Conservation (phyloP, 1,139 yeast genomes). For the Arxiozyma telluris region DNA sequence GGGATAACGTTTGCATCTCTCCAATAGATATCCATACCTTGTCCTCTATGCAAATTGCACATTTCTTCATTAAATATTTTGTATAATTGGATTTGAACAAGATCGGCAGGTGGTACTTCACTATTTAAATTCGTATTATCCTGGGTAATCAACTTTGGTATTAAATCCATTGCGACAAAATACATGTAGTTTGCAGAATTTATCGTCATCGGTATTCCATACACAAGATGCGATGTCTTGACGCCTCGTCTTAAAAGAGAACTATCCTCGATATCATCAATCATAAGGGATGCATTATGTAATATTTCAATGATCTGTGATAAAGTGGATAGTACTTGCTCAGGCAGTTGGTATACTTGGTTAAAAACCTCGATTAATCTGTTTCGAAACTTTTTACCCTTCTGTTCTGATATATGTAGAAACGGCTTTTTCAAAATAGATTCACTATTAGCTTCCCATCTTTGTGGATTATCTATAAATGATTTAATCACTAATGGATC, state of each 20-base stretch:
- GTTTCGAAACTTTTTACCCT: constrained; percentile 51
- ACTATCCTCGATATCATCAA: constrained; percentile 83
- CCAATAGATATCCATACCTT: constrained; percentile 84
- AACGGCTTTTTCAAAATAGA: constrained; percentile 35
- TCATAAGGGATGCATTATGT: constrained; percentile 57
- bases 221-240: constrained; percentile 69
- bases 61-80: constrained; percentile 55
- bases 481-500: constrained; percentile 7
- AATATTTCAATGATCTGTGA: constrained; percentile 44
- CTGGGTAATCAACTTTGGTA: constrained; percentile 13
- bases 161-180: constrained; percentile 50
- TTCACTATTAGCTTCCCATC: constrained; percentile 20
- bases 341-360: constrained; percentile 36
- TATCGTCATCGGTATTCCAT: constrained; percentile 69
- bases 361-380: constrained; percentile 45
- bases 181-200: constrained; percentile 79
- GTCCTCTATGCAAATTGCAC: constrained; percentile 77
- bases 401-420: constrained; percentile 39
- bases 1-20: constrained; percentile 58
- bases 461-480: constrained; percentile 13
- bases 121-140: constrained; percentile 1
- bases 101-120: not conserved
- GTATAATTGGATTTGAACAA: constrained; percentile 6
- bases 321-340: constrained; percentile 31
- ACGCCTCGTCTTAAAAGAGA: constrained; percentile 63